Conservation (phyloP, 1,139 yeast genomes). For the Meyerozyma smithsonii region DNA sequence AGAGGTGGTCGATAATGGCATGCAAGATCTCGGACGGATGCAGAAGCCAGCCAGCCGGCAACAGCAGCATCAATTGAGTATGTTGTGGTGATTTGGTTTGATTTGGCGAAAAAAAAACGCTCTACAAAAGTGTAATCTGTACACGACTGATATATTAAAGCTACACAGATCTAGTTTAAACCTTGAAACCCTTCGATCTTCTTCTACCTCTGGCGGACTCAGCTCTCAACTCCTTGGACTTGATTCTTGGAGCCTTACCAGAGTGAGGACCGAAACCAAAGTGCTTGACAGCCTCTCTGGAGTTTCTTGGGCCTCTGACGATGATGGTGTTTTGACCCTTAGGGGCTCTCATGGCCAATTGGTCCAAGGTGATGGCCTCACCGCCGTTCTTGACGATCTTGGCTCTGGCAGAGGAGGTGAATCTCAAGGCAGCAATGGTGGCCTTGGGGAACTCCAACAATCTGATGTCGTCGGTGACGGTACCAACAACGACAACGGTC, state of each 20-base stretch:
- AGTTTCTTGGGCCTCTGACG: slow-evolving; percentile 97
- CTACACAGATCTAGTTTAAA: slow-evolving; percentile 50
- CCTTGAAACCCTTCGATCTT: slow-evolving; percentile 99
- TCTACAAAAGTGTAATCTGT: background rate
- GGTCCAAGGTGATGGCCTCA: slow-evolving; percentile 98
- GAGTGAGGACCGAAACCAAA: slow-evolving; percentile 99
- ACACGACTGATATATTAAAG: slow-evolving; percentile 2
- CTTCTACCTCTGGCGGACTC: slow-evolving; percentile 99
- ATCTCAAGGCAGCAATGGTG: slow-evolving; percentile 97
- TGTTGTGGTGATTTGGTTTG: too few species aligned
- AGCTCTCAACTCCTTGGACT: slow-evolving; percentile 98
- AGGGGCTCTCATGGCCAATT: slow-evolving; percentile 98
- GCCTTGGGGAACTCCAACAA: slow-evolving; percentile 91
- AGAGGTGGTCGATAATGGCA: background rate
- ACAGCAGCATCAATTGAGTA: background rate
- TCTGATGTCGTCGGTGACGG: slow-evolving; percentile 98
- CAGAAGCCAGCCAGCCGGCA: background rate
- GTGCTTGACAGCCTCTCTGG: slow-evolving; percentile 99
- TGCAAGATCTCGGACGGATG: background rate
- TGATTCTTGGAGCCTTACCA: slow-evolving; percentile 98
- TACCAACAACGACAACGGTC: slow-evolving; percentile 98
- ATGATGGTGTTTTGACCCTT: slow-evolving; percentile 98
- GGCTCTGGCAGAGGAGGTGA: slow-evolving; percentile 99
- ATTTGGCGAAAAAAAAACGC: background rate
- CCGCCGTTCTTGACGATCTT: slow-evolving; percentile 98